A percentile compares a stretch with the other conserved stretches of the same genome.
Conservation (phyloP, 1,139 yeast genomes). For the Yamadazyma triangularis region DNA sequence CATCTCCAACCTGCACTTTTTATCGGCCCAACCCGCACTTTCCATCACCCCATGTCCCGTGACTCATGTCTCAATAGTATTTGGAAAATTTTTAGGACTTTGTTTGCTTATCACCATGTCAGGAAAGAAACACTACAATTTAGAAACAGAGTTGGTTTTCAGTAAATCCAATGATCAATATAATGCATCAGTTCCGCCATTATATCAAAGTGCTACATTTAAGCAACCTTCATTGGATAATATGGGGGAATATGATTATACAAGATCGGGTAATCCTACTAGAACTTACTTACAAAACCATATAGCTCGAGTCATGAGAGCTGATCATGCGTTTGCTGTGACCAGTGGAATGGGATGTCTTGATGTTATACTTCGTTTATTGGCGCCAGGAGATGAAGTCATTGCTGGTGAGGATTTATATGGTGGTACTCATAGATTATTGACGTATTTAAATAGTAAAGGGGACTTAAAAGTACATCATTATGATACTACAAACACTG, state of each 20-base stretch:
- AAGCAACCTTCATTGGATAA: conserved; percentile 72
- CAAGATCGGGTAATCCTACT: conserved; percentile 92
- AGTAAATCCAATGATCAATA: conserved; percentile 65
- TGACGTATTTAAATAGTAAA: conserved; percentile 64
- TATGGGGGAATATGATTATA: conserved; percentile 86
- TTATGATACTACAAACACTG: conserved; percentile 75
- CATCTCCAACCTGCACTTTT: too few species aligned
- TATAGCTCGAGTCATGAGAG: conserved; percentile 70
- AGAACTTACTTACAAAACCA: conserved; percentile 77
- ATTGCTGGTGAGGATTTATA: conserved; percentile 91
- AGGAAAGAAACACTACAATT: conserved; percentile 33
- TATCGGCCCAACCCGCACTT: too few species aligned
- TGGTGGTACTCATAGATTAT: conserved; percentile 86
- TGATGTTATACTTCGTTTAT: conserved; percentile 73
- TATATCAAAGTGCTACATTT: conserved; percentile 91
- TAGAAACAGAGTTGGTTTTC: conserved; percentile 75
- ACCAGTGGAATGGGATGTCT: conserved; percentile 91
- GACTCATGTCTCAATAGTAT: too few species aligned
- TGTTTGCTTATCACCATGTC: too few species aligned
- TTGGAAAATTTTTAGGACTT: too few species aligned
- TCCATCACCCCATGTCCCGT: too few species aligned
- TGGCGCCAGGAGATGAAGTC: conserved; percentile 76
- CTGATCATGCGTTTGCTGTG: conserved; percentile 71
- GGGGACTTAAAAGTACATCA: conserved; percentile 71
- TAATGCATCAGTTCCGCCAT: conserved; percentile 81